Evolutionary conservation across 2,329 filamentous ascomycete species (phyloP), one percentile per base, ranked within the genome.

Genomic region (Dryadomyces quercivorus): DNA sequence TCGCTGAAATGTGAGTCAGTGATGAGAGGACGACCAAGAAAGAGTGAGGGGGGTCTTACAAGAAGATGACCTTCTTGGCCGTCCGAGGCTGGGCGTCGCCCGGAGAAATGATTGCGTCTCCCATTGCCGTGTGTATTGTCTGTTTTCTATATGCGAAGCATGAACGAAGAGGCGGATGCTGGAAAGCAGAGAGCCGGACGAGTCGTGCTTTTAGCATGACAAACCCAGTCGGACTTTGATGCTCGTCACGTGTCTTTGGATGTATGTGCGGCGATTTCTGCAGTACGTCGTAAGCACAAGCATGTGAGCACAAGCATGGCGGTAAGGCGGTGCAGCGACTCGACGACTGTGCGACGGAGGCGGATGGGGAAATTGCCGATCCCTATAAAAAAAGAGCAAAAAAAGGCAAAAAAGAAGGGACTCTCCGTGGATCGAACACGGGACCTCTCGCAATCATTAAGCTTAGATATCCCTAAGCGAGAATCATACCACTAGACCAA

Each of bases 1-100:
- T 98, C 93, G 66, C 96, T 97, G 69, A 81, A 3, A n/a, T 44
- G 42, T 20, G 12, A 44, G 42, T 16, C 21, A 13, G 21, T 47
- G n/a, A 13, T 16, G 20, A 10, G 16, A 15, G 5, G 1, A 42
- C 18, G 43, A 15, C 51, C 18, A 58, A 56, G 26, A 13, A 7
- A 31, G 10, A 54, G 15, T 38, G 15, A 48, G 21, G 15, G 46
- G 47, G n/a, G 10, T 60, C 70, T 67, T 56, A 74, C 72, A 75
- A 75, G 61, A 74, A 75, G 40, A 74, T 66, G 50, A 75, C 70
- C 42, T 67, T 57, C 40, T 60, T 59, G 7, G 49, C 53, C 13
- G 47, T n/a, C n/a, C 20, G 43, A 2, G 50, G 15, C 40, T 12
- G 47, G 48, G 16, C 18, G n/a, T 22, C 48, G 12, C 31, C 20